Conservation (phyloP, 495 filamentous ascomycete genomes). For the Penicillium bovifimosum region DNA sequence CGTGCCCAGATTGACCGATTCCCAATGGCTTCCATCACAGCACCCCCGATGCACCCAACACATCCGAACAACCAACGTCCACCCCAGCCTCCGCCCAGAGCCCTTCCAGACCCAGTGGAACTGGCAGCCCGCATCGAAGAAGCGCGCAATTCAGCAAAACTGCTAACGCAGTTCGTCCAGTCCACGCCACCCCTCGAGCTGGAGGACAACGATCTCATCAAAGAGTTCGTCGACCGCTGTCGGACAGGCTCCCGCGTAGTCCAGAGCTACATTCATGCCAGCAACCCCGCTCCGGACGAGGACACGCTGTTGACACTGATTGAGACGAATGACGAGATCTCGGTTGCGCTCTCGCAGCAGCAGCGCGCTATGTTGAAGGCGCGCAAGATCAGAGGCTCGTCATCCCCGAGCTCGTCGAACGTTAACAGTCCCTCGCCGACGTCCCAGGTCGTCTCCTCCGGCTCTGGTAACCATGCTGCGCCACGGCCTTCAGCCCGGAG, state of each 20-base stretch:
- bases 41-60: neutral
- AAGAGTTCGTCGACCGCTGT: constrained; percentile 88
- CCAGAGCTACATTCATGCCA: constrained; percentile 74
- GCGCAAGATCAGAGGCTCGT: constrained; percentile 34
- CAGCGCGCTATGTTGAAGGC: constrained; percentile 76
- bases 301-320: constrained; percentile 89
- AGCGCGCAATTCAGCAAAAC: constrained; percentile 79
- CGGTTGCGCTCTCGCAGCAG: constrained; percentile 69
- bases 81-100: constrained; percentile 25
- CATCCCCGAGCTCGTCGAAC: constrained; percentile 17
- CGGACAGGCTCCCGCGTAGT: constrained; percentile 70
- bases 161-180: constrained; percentile 83
- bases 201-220: constrained; percentile 75
- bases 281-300: constrained; percentile 77
- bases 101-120: constrained; percentile 72
- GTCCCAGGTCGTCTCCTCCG: constrained; percentile 12
- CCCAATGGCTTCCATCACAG: neutral
- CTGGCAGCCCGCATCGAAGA: constrained; percentile 81
- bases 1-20: neutral
- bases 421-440: constrained; percentile 16
- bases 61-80: neutral
- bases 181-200: constrained; percentile 74
- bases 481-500: neutral
- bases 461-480: constrained; percentile 6
- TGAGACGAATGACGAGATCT: constrained; percentile 87